Base-by-base conservation (phyloP, 2,329 filamentous ascomycete species). In the Xylariaceae sp. region DNA sequence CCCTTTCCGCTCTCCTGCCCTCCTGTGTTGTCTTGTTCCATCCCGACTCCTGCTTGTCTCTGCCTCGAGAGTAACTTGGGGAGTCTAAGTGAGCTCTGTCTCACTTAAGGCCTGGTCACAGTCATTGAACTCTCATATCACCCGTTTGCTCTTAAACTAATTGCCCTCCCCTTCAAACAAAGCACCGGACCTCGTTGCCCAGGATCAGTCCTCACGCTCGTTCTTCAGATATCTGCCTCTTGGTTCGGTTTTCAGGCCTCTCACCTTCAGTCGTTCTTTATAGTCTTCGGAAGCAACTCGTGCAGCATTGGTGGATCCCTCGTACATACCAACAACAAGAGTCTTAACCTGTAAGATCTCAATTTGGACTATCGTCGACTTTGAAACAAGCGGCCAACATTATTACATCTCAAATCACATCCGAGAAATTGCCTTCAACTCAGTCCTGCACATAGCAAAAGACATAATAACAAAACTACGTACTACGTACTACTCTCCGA, bases 181-280 rank as follows among this genome's bases (percentile, higher is more conserved):
- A 37, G 27, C 53, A 36, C 41, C 53, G 44, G 50, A 21, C 53
- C 45, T 50, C 30, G 37, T 50, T 57, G 60, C 42, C 55, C 47
- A 58, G 51, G 58, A 61, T 52, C 55, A 64, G 57, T 59, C 61
- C 61, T 64, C 61, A 69, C 67, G 52, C 62, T 69, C 66, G 51
- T 69, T 70, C 61, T 57, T 50, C 49, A 61, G 47, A 56, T 49
- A 55, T 55, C 30, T 59, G 57, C 57, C 54, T 61, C 41, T 50
- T 50, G 50, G 53, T 53, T 55, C 62, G 50, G 47, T 59, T 44
- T 44, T 58, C 57, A 56, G 56, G 53, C 52, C 63, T 62, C 67
- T 68, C 56, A 69, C 68, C 65, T 60, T 39, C 61, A 70, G 68
- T 70, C 68, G 20, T 66, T 70, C 68, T 60, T 70, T 70, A 64